Conservation (phyloP, 768 basidiomycete genomes). For the Tricholoma terreum region DNA sequence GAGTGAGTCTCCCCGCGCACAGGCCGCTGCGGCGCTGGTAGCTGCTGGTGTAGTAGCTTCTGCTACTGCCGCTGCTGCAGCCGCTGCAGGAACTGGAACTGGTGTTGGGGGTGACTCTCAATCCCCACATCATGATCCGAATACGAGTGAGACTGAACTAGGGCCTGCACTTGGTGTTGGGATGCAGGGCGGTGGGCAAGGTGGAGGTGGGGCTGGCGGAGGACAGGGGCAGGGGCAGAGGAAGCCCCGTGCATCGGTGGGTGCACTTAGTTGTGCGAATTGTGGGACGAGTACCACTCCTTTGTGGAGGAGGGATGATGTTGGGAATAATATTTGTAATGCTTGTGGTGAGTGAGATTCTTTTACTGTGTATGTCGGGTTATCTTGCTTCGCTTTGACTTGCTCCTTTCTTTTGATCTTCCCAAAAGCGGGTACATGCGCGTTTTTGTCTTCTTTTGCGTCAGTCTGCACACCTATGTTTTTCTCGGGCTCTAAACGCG, state of each 20-base stretch:
- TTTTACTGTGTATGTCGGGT: conserved; percentile 15
- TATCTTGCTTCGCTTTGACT: no score
- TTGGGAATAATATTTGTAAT: conserved; percentile 93
- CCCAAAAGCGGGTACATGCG: no score
- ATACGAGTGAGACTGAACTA: conserved; percentile 1
- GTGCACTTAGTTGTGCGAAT: conserved; percentile 81
- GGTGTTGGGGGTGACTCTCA: background rate
- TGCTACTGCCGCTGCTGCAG: background rate
- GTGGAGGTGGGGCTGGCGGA: conserved; percentile 10
- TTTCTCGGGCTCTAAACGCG: no score
- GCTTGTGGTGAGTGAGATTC: conserved; percentile 77
- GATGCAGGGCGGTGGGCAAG: conserved; percentile 10
- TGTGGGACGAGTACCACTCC: conserved; percentile 90
- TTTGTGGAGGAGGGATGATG: conserved; percentile 85
- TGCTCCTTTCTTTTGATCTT: no score
- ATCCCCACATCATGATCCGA: background rate
- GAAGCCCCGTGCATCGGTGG: conserved; percentile 47
- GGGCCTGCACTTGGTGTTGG: conserved; percentile 17
- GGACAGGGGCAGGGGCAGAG: conserved; percentile 17
- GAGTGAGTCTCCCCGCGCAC: conserved; percentile 12
- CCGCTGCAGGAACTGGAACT: background rate
- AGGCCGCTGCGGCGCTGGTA: conserved; percentile 18
- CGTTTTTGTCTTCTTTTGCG: no score
- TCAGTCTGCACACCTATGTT: no score
- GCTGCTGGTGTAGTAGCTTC: conserved; percentile 16